phyloP scores from a whole-genome alignment of 306 rosid genomes.

The Sophora flavescens region DNA sequence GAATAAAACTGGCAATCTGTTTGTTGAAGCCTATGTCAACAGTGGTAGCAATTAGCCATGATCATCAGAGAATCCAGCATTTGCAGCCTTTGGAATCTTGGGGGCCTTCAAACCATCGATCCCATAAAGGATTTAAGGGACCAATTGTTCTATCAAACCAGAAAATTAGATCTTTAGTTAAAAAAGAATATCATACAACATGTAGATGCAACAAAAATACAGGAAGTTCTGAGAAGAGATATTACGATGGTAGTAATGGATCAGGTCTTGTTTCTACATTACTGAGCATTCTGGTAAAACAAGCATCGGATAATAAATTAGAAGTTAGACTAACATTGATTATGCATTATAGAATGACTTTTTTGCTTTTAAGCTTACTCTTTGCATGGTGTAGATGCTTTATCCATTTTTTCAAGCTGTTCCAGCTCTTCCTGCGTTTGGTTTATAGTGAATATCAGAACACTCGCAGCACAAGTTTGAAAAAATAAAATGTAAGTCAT shows the following conservation, averaged over 20 bases:
- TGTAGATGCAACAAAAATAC: background rate
- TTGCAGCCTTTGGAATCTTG: conserved; percentile 87
- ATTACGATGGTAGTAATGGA: conserved; percentile 86
- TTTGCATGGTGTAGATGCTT: conserved; percentile 80
- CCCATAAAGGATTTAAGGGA: conserved; percentile 85
- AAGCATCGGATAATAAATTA: conserved; percentile 24
- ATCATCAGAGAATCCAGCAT: conserved; percentile 86
- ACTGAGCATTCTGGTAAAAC: conserved; percentile 74
- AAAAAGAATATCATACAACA: background rate
- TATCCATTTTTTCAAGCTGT: conserved; percentile 80
- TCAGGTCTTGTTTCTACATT: conserved; percentile 85
- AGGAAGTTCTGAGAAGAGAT: conserved; percentile 20
- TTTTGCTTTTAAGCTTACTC: conserved; percentile 66
- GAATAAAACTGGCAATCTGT: conserved; percentile 32
- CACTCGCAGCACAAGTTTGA: conserved; percentile 8
- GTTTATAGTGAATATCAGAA: conserved; percentile 12
- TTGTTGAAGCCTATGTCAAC: conserved; percentile 44
- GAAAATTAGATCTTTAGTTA: conserved; percentile 30
- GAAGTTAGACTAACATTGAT: conserved; percentile 29
- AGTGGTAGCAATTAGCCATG: conserved; percentile 32
- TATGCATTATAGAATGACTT: conserved; percentile 11
- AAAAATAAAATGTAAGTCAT: conserved; percentile 30
- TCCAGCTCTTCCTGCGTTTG: conserved; percentile 83
- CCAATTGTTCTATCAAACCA: conserved; percentile 70
- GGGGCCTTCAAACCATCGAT: conserved; percentile 96